phyloP scores from a whole-genome alignment of 306 rosid genomes.

The Abrus pulchellus region DNA sequence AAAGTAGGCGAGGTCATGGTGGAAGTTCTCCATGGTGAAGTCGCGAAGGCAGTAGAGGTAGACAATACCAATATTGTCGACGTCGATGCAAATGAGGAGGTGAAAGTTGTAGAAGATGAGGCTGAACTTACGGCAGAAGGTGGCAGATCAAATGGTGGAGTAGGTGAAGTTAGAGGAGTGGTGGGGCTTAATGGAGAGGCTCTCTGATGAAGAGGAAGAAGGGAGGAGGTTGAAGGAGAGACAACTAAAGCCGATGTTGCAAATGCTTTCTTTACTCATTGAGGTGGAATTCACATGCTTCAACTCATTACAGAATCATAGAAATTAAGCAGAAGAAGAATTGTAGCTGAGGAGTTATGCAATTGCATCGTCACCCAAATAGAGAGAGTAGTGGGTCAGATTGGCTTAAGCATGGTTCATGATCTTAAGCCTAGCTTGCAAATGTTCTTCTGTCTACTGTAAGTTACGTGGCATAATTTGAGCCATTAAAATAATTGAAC shows the following conservation, averaged over 20 bases:
- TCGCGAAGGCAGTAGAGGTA: slow-evolving; percentile 76
- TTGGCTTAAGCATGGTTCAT: too few relatives aligned
- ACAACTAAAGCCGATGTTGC: slow-evolving; percentile 88
- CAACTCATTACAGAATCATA: slow-evolving; percentile 64
- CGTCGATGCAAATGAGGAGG: slow-evolving; percentile 79
- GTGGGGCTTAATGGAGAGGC: slow-evolving; percentile 76
- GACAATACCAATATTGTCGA: slow-evolving; percentile 95
- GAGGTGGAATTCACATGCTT: slow-evolving; percentile 72
- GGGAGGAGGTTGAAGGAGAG: slow-evolving; percentile 80
- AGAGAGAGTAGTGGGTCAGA: too few relatives aligned
- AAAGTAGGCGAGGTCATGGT: slow-evolving; percentile 38
- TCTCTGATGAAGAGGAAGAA: slow-evolving; percentile 55
- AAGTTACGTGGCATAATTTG: too few relatives aligned
- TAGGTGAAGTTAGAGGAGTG: slow-evolving; percentile 92
- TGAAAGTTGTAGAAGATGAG: slow-evolving; percentile 85
- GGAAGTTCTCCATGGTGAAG: slow-evolving; percentile 26
- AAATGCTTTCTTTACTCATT: slow-evolving; percentile 84
- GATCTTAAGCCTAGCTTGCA: too few relatives aligned
- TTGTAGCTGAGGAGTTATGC: too few relatives aligned
- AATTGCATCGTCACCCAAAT: too few relatives aligned
- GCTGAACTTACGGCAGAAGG: slow-evolving; percentile 56
- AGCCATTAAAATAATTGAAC: too few relatives aligned
- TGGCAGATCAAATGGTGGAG: slow-evolving; percentile 75
- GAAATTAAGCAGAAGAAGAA: not conserved
- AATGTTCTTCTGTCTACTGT: too few relatives aligned